A percentile compares a stretch with the other conserved stretches of the same genome.
Evolutionary conservation across 2,329 filamentous ascomycete species (phyloP).

Genomic region (Claviceps quebecensis): DNA sequence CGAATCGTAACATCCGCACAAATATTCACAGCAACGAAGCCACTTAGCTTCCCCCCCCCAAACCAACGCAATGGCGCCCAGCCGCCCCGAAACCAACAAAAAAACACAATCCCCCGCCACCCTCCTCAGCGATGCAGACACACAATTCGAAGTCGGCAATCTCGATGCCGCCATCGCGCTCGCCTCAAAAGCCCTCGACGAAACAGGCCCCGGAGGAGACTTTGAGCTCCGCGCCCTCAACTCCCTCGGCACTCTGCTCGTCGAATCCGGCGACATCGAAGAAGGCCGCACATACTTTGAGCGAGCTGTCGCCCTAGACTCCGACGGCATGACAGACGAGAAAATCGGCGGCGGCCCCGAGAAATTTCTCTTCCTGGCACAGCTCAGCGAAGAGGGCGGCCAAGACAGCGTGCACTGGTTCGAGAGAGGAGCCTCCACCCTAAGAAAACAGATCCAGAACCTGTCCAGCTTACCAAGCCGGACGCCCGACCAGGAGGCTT

Average conservation of each 20-base stretch:
- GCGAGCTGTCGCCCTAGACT: slow-evolving; percentile 61
- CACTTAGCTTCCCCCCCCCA: not conserved
- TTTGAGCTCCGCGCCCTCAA: slow-evolving; percentile 53
- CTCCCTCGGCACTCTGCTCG: slow-evolving; percentile 65
- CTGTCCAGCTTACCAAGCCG: slow-evolving; percentile 35
- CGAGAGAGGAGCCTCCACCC: slow-evolving; percentile 54
- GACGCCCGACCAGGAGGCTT: slow-evolving; percentile 24
- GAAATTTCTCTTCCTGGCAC: slow-evolving; percentile 90
- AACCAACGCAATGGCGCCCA: slow-evolving; percentile 25
- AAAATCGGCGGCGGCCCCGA: slow-evolving; percentile 70
- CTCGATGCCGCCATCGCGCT: slow-evolving; percentile 25
- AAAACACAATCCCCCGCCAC: slow-evolving; percentile 17
- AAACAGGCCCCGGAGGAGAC: slow-evolving; percentile 30
- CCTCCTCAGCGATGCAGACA: slow-evolving; percentile 25
- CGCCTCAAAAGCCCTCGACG: slow-evolving; percentile 29
- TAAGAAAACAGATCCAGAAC: slow-evolving; percentile 56
- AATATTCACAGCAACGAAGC: not conserved
- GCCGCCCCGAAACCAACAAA: slow-evolving; percentile 21
- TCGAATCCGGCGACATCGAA: slow-evolving; percentile 72
- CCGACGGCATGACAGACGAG: slow-evolving; percentile 56
- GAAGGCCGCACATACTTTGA: slow-evolving; percentile 59
- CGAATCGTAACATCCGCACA: not conserved
- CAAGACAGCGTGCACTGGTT: slow-evolving; percentile 53
- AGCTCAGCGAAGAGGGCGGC: slow-evolving; percentile 63
- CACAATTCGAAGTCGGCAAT: slow-evolving; percentile 28